Conservation (phyloP, 2,329 filamentous ascomycete species). For the Venturia pyrina region DNA sequence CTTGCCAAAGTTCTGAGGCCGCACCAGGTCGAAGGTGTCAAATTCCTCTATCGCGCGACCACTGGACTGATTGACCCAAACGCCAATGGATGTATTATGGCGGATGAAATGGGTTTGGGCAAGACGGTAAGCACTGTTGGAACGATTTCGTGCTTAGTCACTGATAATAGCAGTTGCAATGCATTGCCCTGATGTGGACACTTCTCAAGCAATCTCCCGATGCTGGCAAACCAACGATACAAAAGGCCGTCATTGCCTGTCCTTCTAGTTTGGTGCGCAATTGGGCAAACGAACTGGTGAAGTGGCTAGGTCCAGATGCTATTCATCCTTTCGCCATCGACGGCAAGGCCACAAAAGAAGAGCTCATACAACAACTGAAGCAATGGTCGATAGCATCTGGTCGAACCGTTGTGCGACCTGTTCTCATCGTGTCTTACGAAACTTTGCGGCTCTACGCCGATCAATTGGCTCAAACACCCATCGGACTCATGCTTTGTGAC, state of each 20-base stretch:
- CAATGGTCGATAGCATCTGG: constrained; percentile 93
- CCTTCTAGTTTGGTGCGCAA: constrained; percentile 94
- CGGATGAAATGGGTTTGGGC: constrained; percentile 95
- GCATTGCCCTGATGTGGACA: constrained; percentile 95
- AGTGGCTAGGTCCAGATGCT: constrained; percentile 91
- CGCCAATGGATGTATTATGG: constrained; percentile 98
- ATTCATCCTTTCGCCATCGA: constrained; percentile 92
- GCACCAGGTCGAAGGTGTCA: constrained; percentile 96
- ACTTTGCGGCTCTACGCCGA: constrained; percentile 85
- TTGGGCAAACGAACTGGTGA: constrained; percentile 93
- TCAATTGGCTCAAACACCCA: constrained; percentile 79
- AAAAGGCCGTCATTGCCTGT: constrained; percentile 94
- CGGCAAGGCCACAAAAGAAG: constrained; percentile 90
- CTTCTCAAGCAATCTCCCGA: constrained; percentile 90
- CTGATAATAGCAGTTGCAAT: constrained; percentile 51
- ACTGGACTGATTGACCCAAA: constrained; percentile 92
- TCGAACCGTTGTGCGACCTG: constrained; percentile 79
- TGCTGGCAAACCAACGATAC: constrained; percentile 85
- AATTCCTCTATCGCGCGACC: constrained; percentile 90
- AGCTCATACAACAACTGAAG: constrained; percentile 77
- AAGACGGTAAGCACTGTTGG: constrained; percentile 51
- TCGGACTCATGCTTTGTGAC: constrained; percentile 88
- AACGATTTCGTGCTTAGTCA: constrained; percentile 23
- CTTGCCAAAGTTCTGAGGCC: constrained; percentile 84
- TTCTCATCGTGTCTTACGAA: constrained; percentile 97